Base-by-base conservation (phyloP, 768 basidiomycete genomes). In the Trametes villosa region DNA sequence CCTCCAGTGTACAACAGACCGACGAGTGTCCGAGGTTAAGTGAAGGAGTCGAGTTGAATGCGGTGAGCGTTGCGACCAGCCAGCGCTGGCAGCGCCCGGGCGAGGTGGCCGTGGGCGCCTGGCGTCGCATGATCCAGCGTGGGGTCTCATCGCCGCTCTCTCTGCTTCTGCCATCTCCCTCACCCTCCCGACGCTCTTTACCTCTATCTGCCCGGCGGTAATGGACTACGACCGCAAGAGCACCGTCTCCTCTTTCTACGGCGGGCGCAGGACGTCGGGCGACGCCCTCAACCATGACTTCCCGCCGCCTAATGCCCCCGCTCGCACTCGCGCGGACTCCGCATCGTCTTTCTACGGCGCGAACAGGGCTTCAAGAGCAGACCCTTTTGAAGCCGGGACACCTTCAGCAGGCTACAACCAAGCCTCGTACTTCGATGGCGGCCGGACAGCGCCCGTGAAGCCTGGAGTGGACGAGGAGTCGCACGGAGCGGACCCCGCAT, bases 141-240 rank as follows among this genome's bases (percentile, higher is more conserved):
- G 15, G 7, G 47, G 17, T 36, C 24, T 24, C 38, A 33, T 31
- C 24, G 42, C 55, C 45, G 44, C 26, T 33, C 45, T 49, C 56
- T 40, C 40, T 18, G 30, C 26, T 54, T 57, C 58, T 48, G 40
- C 30, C 50, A 36, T 55, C 48, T 30, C 47, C 42, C 20, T 53
- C 60, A 40, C 17, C 38, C 31, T 34, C 46, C 36, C 55, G 36
- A 27, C 59, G 49, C 41, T 40, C 53, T 50, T 48, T 27, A 15
- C 56, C 36, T 53, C 50, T 56, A 6, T 29, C 40, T 42, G 30
- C 24, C 27, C 27, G 33, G 36, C 55, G 42, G 20, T 26, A 53
- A 91, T 91, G 90, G 90, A 91, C 64, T 80, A 83, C 67, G 91
- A 91, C 76, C 82, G 88, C 69, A 90, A 88, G 74, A 91, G 91